These are phyloP conservation scores for Cephalotrichum gorgonifer DNA, from an alignment of 2,329 filamentous ascomycete genomes.

Conservation along the genomic window DNA sequence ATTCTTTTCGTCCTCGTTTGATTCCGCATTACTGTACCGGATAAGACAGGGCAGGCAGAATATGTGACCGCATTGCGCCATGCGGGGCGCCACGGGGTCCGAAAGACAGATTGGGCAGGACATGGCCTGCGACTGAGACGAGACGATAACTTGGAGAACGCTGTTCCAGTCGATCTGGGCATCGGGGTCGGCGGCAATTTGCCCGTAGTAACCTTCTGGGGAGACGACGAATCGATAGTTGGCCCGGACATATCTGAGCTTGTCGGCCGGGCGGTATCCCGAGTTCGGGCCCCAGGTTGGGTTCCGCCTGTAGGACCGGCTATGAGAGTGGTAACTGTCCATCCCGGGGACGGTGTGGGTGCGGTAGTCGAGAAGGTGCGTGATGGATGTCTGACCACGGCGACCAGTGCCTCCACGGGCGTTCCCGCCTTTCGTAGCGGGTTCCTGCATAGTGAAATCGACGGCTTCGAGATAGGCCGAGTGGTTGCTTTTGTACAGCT, in stretches of 20 bases:
- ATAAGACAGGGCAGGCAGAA: constrained; percentile 91
- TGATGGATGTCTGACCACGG: constrained; percentile 93
- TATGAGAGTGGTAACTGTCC: constrained; percentile 62
- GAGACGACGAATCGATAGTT: constrained; percentile 97
- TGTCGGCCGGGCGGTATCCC: constrained; percentile 82
- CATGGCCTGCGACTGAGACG: constrained; percentile 74
- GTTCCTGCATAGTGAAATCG: constrained; percentile 54
- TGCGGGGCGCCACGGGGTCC: constrained; percentile 83
- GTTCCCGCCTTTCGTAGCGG: constrained; percentile 37
- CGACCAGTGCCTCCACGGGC: constrained; percentile 41
- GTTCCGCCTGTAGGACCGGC: constrained; percentile 55
- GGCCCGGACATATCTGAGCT: constrained; percentile 82
- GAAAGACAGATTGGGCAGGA: constrained; percentile 94
- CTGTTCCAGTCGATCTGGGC: constrained; percentile 83
- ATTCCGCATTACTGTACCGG: constrained; percentile 84
- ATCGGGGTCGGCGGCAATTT: constrained; percentile 78
- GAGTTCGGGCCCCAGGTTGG: constrained; percentile 79
- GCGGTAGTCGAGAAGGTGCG: constrained; percentile 61
- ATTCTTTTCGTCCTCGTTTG: constrained; percentile 55
- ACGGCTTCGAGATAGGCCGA: constrained; percentile 65
- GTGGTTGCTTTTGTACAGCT: constrained; percentile 30
- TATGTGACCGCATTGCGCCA: constrained; percentile 96
- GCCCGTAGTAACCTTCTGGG: constrained; percentile 66
- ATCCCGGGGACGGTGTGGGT: constrained; percentile 2
- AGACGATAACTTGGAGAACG: constrained; percentile 85